Evolutionary conservation across 2,329 filamentous ascomycete species (phyloP).

Genomic region (Fusarium kyushuense): DNA sequence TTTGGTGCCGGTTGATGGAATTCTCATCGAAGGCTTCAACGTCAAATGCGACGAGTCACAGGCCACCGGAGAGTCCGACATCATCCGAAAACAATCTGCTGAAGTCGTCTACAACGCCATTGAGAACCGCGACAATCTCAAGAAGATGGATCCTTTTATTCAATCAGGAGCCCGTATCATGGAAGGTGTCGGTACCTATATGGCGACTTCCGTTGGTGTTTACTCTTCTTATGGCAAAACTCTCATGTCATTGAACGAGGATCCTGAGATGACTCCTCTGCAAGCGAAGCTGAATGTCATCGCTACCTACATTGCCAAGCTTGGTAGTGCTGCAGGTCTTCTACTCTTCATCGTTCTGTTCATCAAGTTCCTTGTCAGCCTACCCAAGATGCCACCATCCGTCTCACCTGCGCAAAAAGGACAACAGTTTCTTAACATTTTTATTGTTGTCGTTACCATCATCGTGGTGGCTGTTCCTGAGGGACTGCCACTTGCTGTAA

Average conservation of each 20-base stretch:
- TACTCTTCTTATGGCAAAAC: slow-evolving; percentile 82
- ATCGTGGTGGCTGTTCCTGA: slow-evolving; percentile 85
- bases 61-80: slow-evolving; percentile 82
- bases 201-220: slow-evolving; percentile 79
- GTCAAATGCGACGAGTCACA: slow-evolving; percentile 84
- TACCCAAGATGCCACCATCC: slow-evolving; percentile 63
- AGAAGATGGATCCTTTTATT: slow-evolving; percentile 85
- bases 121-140: slow-evolving; percentile 72
- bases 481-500: slow-evolving; percentile 82
- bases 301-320: slow-evolving; percentile 81
- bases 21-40: slow-evolving; percentile 78
- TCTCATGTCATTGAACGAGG: slow-evolving; percentile 78
- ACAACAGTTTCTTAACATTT: slow-evolving; percentile 79
- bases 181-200: slow-evolving; percentile 80
- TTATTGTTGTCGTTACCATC: slow-evolving; percentile 83
- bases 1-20: slow-evolving; percentile 78
- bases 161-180: slow-evolving; percentile 85
- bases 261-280: slow-evolving; percentile 80
- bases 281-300: slow-evolving; percentile 81
- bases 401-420: slow-evolving; percentile 78
- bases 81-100: slow-evolving; percentile 74
- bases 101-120: slow-evolving; percentile 79
- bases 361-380: slow-evolving; percentile 82
- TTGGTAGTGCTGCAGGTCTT: slow-evolving; percentile 81
- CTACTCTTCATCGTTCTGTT: slow-evolving; percentile 86